Conservation (phyloP, 306 rosid genomes). For the Clitoria ternatea region DNA sequence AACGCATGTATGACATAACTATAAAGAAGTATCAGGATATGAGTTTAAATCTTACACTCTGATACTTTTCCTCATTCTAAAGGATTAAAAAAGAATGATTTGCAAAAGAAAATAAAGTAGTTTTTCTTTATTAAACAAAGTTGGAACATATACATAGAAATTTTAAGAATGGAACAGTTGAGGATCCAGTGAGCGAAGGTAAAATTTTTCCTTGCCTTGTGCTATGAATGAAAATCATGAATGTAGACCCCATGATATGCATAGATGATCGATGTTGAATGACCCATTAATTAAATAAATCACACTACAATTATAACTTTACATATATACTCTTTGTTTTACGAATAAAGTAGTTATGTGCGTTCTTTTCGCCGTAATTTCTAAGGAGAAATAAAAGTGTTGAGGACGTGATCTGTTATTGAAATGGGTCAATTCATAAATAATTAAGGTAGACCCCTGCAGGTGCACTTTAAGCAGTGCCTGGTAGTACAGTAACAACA, state of each 20-base stretch:
- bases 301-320: background rate
- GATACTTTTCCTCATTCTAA: no score
- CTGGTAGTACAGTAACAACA: background rate
- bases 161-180: background rate
- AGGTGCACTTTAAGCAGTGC: slow-evolving; percentile 12
- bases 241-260: slow-evolving; percentile 17
- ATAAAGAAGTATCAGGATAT: no score
- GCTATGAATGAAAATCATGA: background rate
- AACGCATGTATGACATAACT: no score
- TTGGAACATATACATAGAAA: background rate
- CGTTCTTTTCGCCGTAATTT: slow-evolving; percentile 13
- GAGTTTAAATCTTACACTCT: no score
- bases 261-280: background rate
- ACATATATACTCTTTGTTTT: background rate
- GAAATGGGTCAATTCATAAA: slow-evolving; percentile 23
- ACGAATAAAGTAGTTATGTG: background rate
- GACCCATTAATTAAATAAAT: background rate
- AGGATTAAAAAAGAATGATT: no score
- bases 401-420: slow-evolving; percentile 2
- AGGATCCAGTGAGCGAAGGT: slow-evolving; percentile 10
- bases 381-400: background rate
- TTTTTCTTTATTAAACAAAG: background rate
- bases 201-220: background rate
- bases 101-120: background rate
- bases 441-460: slow-evolving; percentile 36